A percentile compares a stretch with the other conserved stretches of the same genome.
Evolutionary conservation across 2,329 filamentous ascomycete species (phyloP).

Genomic region (Pseudocercospora ulei): DNA sequence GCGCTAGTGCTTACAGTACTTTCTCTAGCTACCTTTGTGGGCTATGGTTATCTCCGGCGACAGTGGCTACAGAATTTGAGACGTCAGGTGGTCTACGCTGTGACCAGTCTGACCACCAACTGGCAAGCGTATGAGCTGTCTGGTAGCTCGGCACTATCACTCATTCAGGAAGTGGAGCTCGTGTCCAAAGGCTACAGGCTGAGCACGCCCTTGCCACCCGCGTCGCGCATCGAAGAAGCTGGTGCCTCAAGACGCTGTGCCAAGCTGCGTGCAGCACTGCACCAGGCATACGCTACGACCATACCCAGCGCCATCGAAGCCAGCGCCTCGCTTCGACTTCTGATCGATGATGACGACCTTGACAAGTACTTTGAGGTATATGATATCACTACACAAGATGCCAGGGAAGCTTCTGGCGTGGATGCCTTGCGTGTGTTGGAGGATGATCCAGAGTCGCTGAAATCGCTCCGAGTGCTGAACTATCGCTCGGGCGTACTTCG

Average conservation of each 20-base stretch:
- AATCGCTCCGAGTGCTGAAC: slow-evolving; percentile 56
- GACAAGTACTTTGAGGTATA: slow-evolving; percentile 80
- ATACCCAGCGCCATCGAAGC: slow-evolving; percentile 64
- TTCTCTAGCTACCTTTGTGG: slow-evolving; percentile 46
- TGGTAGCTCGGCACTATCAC: slow-evolving; percentile 62
- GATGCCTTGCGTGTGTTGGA: slow-evolving; percentile 48
- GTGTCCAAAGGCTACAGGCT: slow-evolving; percentile 83
- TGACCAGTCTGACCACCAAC: slow-evolving; percentile 58
- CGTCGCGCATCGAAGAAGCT: slow-evolving; percentile 73
- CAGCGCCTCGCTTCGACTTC: slow-evolving; percentile 56
- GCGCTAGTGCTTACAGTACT: slow-evolving; percentile 44
- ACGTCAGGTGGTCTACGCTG: slow-evolving; percentile 61
- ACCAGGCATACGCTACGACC: slow-evolving; percentile 57
- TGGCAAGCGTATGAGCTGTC: slow-evolving; percentile 74
- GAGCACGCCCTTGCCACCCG: slow-evolving; percentile 83
- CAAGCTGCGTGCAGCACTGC: slow-evolving; percentile 66
- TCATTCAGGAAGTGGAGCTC: slow-evolving; percentile 91
- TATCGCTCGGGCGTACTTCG: slow-evolving; percentile 70
- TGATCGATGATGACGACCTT: slow-evolving; percentile 70
- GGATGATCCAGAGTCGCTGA: slow-evolving; percentile 68
- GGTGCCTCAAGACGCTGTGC: slow-evolving; percentile 65
- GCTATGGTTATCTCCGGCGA: slow-evolving; percentile 63
- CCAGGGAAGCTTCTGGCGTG: slow-evolving; percentile 45
- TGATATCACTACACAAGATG: slow-evolving; percentile 42
- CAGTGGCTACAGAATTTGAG: slow-evolving; percentile 74